Base-by-base conservation (phyloP, 345 rosid genomes). In the Heritiera fomes region DNA sequence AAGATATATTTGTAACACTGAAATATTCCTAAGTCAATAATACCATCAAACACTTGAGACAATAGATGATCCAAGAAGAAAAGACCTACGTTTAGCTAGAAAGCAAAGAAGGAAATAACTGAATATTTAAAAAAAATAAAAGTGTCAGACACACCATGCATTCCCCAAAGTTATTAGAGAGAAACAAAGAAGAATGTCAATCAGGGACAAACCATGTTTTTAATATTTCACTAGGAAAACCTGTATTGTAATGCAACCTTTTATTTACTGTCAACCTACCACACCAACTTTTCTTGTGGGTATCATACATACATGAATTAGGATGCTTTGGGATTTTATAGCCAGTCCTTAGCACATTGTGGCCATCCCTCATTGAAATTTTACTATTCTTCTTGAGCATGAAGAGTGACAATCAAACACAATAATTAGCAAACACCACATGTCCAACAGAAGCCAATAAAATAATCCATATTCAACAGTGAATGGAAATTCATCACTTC, bases 101-200 rank as follows among this genome's bases (percentile, higher is more conserved):
- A 30, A 62, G 7, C 1, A 3, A 14, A 67, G 34, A 12, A 20
- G 53, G 8, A 40, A 47, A 70, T 47, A 49, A 17, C 58, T 47
- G 58, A 70, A 17, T 49, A 62, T 43, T 0, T 0, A 32, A 2
- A n/a, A 4, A n/a, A 0, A 47, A 1, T 1, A 15, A 68, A 5
- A 20, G 0, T 8, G 52, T 20, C 53, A 68, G 3, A 68, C 32
- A 70, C 20, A 47, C n/a, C 58, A 70, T 13, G 58, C 74, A 47
- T 47, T 47, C 18, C 32, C 73, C 40, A 20, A 45, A 46, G 38
- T 45, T 67, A 67, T 14, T 45, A 45, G 38, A 46, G 7, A 28
- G 73, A 49, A 23, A 47, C 58, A 70, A 70, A 13, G 58, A 28
- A 70, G 18, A 70, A 70, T 23, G n/a, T 47, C 28, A 70, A 70